A percentile compares a stretch with the other conserved stretches of the same genome.
phyloP scores from a whole-genome alignment of 129 eudicot genomes.

The Flaveria bidentis region DNA sequence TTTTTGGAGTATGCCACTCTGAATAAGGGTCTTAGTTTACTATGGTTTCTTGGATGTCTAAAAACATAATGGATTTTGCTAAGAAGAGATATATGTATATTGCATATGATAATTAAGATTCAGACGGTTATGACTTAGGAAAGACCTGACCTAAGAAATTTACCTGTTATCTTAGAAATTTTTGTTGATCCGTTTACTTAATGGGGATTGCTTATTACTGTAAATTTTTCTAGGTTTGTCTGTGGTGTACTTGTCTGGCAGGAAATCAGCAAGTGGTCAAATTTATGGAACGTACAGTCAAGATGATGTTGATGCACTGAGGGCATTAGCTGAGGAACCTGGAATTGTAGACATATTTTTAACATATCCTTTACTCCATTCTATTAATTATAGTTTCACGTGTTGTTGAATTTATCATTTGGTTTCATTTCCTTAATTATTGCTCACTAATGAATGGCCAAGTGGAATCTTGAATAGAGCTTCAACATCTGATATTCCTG shows the following conservation, averaged over 20 bases:
- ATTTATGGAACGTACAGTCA: constrained; percentile 83
- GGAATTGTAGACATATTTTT: constrained; percentile 80
- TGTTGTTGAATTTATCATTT: background rate
- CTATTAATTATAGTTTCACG: background rate
- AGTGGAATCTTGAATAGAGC: constrained; percentile 66
- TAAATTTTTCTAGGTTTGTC: constrained; percentile 66
- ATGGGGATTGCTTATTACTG: constrained; percentile 32
- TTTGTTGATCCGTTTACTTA: background rate
- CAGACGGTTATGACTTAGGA: constrained; percentile 4
- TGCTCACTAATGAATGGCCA: constrained; percentile 95
- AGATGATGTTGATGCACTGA: constrained; percentile 90
- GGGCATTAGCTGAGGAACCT: constrained; percentile 95
- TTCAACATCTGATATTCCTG: constrained; percentile 58
- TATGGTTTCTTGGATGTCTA: background rate
- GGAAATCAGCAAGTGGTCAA: constrained; percentile 65
- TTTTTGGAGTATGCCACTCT: too few relatives aligned
- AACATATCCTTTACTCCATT: constrained; percentile 74
- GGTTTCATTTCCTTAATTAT: constrained; percentile 50
- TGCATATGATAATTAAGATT: background rate
- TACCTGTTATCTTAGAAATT: background rate
- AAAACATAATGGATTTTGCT: background rate
- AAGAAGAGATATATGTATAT: background rate
- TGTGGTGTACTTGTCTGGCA: constrained; percentile 96
- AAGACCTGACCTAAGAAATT: background rate
- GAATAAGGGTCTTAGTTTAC: too few relatives aligned